Base-by-base conservation (phyloP, 805 yeast species). In the Blastobotrys mokoenaii region DNA sequence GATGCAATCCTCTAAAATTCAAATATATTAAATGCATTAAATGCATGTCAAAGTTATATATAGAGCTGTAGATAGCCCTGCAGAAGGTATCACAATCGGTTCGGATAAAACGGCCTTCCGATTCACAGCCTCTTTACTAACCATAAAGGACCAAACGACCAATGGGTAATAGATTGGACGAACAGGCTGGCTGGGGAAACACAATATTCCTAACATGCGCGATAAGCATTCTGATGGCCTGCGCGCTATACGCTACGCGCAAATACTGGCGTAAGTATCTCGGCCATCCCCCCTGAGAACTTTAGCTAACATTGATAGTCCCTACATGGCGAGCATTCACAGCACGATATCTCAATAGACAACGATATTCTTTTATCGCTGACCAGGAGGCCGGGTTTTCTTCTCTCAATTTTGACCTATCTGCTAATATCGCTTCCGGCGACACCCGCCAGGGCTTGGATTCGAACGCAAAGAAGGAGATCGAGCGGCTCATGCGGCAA, bases 381-480 rank as follows among this genome's bases (percentile, higher is more conserved):
- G 85, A 80, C 54, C 54, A 73, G 9, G 77, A 75, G 39, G 63
- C 66, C 6, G 90, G 90, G 0, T 60, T 84, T 18, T 64, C 71
- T 25, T 82, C 90, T 3, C 66, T 63, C 35, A 72, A 67, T 27
- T 84, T 84, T 55, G 76, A 80, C 58, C 57, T 84, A 9, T 51
- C 65, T 2, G 69, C 73, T 39, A 74, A 74, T 50, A 63, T 71
- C 11, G 61, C 61, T 17, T 47, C 56, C n/a, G 65, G 63, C 8
- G 95, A 84, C 55, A 35, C 65, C 1, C 71, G 94, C 45, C 55
- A 63, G n/a, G 93, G 93, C 0, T 65, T 84, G 31, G 79, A 76
- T 57, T 76, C 69, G 34, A 56, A 47, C 4, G 75, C 84, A 1
- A 80, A 79, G 59, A 54, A 55, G 14, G 71, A 65, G 44, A 76